These are phyloP conservation scores for Kwoniella dendrophila DNA, from an alignment of 768 basidiomycete genomes.

Conservation along the genomic window DNA sequence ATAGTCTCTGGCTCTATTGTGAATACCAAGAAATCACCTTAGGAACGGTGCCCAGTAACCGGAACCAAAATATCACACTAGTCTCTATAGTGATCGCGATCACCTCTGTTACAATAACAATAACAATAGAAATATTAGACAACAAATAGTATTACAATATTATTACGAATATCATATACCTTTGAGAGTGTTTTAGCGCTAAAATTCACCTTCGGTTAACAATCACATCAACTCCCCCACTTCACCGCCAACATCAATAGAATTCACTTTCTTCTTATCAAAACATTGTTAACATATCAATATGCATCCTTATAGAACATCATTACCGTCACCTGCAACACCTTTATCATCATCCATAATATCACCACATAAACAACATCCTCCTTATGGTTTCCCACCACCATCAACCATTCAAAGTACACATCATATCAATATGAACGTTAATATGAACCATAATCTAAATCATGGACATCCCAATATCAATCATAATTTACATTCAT, in stretches of 20 bases:
- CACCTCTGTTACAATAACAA: too few species aligned
- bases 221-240: neutral
- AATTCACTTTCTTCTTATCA: slow-evolving; percentile 1
- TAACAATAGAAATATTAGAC: too few species aligned
- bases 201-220: too few species aligned
- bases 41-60: too few species aligned
- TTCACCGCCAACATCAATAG: neutral
- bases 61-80: too few species aligned
- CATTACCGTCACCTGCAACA: slow-evolving; percentile 14
- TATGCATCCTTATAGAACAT: slow-evolving; percentile 15
- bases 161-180: too few species aligned
- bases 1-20: too few species aligned
- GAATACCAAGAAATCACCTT: too few species aligned
- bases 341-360: neutral
- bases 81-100: too few species aligned
- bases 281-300: neutral
- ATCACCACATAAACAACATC: slow-evolving; percentile 4
- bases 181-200: too few species aligned
- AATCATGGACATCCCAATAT: neutral
- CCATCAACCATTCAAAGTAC: too few species aligned
- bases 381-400: slow-evolving; percentile 14
- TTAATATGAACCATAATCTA: neutral
- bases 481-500: neutral
- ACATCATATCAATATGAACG: slow-evolving; percentile 1
- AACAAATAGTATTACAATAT: too few species aligned